phyloP scores from a whole-genome alignment of 2,329 filamentous ascomycete genomes.

The Aspergillus fijiensis region DNA sequence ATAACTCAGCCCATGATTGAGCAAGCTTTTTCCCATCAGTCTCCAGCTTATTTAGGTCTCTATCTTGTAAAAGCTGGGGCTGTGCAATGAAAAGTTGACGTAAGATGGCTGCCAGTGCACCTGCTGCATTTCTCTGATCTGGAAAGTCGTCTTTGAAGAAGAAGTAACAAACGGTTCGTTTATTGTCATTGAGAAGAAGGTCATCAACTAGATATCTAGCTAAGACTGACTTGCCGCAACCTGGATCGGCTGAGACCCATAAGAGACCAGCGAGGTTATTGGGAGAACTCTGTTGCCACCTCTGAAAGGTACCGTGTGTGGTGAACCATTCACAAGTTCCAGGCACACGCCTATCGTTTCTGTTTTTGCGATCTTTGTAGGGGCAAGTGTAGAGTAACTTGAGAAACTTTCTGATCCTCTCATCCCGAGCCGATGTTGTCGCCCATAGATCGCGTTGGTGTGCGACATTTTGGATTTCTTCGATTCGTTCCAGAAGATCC shows the following conservation, averaged over 20 bases:
- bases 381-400: neutral
- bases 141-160: slow-evolving; percentile 48
- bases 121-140: slow-evolving; percentile 31
- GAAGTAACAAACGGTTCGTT: slow-evolving; percentile 34
- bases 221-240: slow-evolving; percentile 31
- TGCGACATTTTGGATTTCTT: too few species aligned
- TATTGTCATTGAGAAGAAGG: neutral
- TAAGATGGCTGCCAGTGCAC: slow-evolving; percentile 38
- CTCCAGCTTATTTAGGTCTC: slow-evolving; percentile 18
- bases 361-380: neutral
- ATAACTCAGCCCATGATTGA: too few species aligned
- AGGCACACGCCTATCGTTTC: neutral
- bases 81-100: slow-evolving; percentile 39
- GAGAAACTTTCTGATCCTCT: neutral
- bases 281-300: slow-evolving; percentile 21
- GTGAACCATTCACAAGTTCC: slow-evolving; percentile 37
- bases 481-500: too few species aligned
- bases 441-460: too few species aligned
- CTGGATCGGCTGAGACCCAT: slow-evolving; percentile 31
- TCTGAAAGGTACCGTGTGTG: slow-evolving; percentile 21
- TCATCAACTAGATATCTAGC: slow-evolving; percentile 19
- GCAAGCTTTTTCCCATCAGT: slow-evolving; percentile 12
- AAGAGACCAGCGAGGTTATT: slow-evolving; percentile 16
- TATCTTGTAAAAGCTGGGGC: slow-evolving; percentile 14
- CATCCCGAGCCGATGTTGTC: neutral